phyloP scores from a whole-genome alignment of 805 yeast species.

The Barnettozyma siamensis region DNA sequence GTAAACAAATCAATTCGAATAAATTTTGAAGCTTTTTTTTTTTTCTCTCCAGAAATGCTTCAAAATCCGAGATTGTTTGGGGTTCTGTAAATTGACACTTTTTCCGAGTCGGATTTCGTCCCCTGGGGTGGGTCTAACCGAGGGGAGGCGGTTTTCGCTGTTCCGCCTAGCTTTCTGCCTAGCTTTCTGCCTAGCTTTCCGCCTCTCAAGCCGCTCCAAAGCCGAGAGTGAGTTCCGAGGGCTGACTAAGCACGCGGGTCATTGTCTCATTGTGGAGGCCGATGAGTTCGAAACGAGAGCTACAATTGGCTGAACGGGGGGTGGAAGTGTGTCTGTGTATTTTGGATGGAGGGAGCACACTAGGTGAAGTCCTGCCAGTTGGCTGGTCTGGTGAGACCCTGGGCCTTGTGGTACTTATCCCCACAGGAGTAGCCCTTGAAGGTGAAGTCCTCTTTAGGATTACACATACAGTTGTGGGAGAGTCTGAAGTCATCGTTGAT shows the following conservation, averaged over 20 bases:
- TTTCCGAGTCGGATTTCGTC: neutral
- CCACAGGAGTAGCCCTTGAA: slow-evolving; percentile 77
- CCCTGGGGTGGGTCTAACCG: neutral
- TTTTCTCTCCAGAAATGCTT: slow-evolving; percentile 5
- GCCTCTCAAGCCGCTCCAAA: too few species aligned
- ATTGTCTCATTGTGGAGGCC: too few species aligned
- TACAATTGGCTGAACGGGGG: too few species aligned
- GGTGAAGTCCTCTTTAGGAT: slow-evolving; percentile 69
- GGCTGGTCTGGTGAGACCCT: slow-evolving; percentile 50
- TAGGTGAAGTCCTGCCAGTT: slow-evolving; percentile 59
- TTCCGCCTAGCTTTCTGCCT: too few species aligned
- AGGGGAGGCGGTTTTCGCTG: too few species aligned
- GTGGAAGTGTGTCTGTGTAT: too few species aligned
- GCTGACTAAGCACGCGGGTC: too few species aligned
- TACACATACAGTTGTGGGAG: slow-evolving; percentile 68
- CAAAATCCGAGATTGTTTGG: slow-evolving; percentile 8
- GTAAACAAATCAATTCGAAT: neutral
- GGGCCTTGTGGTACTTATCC: slow-evolving; percentile 50
- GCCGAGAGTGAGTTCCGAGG: too few species aligned
- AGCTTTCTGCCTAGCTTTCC: too few species aligned
- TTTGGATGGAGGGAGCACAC: neutral
- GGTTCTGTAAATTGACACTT: neutral
- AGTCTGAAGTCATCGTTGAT: slow-evolving; percentile 54
- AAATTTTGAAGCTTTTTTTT: neutral
- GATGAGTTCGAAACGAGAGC: too few species aligned